These are phyloP conservation scores for Talaromyces wortmannii DNA, from an alignment of 495 filamentous ascomycete genomes.

Conservation along the genomic window DNA sequence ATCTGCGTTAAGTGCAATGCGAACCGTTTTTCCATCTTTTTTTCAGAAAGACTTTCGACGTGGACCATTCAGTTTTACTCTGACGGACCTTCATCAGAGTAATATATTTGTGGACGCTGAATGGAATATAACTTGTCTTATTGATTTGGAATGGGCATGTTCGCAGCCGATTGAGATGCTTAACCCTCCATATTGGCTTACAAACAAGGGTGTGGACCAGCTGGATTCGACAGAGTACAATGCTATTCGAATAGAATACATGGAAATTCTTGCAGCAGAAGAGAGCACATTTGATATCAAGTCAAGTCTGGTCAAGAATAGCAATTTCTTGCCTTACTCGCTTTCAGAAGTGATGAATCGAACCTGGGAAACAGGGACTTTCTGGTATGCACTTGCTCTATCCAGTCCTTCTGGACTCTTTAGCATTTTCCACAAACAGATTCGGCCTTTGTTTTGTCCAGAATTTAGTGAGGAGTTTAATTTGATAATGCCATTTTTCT, in stretches of 20 bases:
- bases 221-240: constrained; percentile 4
- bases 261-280: constrained; percentile 3
- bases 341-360: constrained; percentile 10
- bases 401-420: constrained; percentile 15
- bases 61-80: constrained; percentile 11
- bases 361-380: constrained; percentile 13
- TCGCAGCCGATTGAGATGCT: constrained; percentile 18
- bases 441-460: constrained; percentile 10
- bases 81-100: constrained; percentile 20
- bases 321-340: background rate
- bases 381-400: constrained; percentile 16
- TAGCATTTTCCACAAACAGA: constrained; percentile 9
- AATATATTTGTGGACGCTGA: constrained; percentile 19
- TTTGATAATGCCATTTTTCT: constrained; percentile 14
- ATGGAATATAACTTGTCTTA: constrained; percentile 17
- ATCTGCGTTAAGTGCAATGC: constrained; percentile 18
- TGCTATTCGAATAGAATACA: constrained; percentile 5
- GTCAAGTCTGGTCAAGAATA: background rate
- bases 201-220: constrained; percentile 5
- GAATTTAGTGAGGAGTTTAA: constrained; percentile 13
- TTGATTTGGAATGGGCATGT: constrained; percentile 25
- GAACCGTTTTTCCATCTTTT: constrained; percentile 17
- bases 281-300: background rate
- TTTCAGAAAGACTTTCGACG: constrained; percentile 15
- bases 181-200: constrained; percentile 21